A percentile compares a stretch with the other conserved stretches of the same genome.
Conservation (phyloP, 371 early-diverging fungal genomes). For the Mucor indicus region DNA sequence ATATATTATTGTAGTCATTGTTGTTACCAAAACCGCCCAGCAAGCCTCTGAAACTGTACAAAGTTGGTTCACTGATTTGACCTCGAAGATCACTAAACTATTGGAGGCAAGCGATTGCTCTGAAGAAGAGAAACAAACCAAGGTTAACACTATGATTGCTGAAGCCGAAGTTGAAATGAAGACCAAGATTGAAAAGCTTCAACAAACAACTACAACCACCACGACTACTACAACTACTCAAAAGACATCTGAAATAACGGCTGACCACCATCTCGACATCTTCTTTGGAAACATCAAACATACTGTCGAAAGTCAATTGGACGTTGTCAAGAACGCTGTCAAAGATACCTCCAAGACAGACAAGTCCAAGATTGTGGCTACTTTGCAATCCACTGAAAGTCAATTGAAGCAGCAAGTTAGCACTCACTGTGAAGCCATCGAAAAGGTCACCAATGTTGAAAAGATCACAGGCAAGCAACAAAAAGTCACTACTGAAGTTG, state of each 20-base stretch:
- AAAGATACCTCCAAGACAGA: constrained; percentile 15
- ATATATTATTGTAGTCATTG: constrained; percentile 3
- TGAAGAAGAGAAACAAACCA: constrained; percentile 16
- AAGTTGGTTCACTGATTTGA: constrained; percentile 15
- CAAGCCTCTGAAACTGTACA: constrained; percentile 21
- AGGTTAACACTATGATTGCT: constrained; percentile 16
- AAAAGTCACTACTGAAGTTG: background rate
- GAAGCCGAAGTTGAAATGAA: constrained; percentile 31
- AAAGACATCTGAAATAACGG: constrained; percentile 6
- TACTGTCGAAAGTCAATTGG: constrained; percentile 22
- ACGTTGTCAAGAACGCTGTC: constrained; percentile 20
- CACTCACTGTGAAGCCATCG: constrained; percentile 17
- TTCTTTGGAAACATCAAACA: constrained; percentile 31
- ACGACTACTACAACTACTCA: constrained; percentile 1
- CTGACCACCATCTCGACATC: constrained; percentile 24
- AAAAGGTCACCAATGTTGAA: constrained; percentile 15
- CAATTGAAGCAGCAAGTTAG: constrained; percentile 15
- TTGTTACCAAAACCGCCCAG: constrained; percentile 21
- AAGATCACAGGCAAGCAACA: constrained; percentile 13
- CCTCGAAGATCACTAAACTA: constrained; percentile 3
- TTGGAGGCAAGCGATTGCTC: constrained; percentile 22
- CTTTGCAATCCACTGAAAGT: constrained; percentile 10
- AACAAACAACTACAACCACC: constrained; percentile 6
- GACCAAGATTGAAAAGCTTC: constrained; percentile 15
- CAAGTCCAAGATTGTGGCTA: constrained; percentile 15